Evolutionary conservation across 495 filamentous ascomycete genomes (phyloP).

Genomic region (Penicillium chermesinum): DNA sequence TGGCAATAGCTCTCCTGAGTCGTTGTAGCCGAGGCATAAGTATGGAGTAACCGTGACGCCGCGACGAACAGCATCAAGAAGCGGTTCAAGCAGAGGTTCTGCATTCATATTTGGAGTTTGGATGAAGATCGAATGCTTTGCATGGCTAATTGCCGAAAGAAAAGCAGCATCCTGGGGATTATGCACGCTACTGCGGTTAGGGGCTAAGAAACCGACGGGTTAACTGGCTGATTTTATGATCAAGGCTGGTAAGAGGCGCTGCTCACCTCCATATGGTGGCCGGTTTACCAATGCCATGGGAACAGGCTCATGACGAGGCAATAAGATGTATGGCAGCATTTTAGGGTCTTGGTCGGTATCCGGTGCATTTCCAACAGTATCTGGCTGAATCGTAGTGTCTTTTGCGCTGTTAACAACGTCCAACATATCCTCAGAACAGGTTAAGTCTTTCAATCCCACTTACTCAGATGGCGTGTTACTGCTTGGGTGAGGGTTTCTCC

Average conservation of each 20-base stretch:
- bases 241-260: not conserved
- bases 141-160: slow-evolving; percentile 62
- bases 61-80: slow-evolving; percentile 57
- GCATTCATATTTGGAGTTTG: slow-evolving; percentile 75
- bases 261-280: slow-evolving; percentile 55
- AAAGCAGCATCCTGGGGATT: slow-evolving; percentile 70
- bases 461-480: slow-evolving; percentile 58
- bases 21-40: slow-evolving; percentile 73
- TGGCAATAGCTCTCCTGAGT: slow-evolving; percentile 69
- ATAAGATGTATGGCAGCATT: slow-evolving; percentile 61
- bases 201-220: no score
- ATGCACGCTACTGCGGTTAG: slow-evolving; percentile 51
- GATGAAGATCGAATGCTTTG: slow-evolving; percentile 58
- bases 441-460: not conserved
- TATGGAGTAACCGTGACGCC: slow-evolving; percentile 64
- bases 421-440: not conserved
- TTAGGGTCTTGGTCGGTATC: slow-evolving; percentile 43
- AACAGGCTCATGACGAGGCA: slow-evolving; percentile 49
- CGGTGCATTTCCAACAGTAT: slow-evolving; percentile 49
- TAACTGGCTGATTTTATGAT: no score
- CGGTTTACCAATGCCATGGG: slow-evolving; percentile 71
- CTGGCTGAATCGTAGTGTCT: slow-evolving; percentile 53
- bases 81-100: slow-evolving; percentile 55
- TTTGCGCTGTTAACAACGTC: slow-evolving; percentile 3
- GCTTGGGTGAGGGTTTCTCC: slow-evolving; percentile 51